Base-by-base conservation (phyloP, 2,329 filamentous ascomycete genomes). In the Neopestalotiopsis clavispora region DNA sequence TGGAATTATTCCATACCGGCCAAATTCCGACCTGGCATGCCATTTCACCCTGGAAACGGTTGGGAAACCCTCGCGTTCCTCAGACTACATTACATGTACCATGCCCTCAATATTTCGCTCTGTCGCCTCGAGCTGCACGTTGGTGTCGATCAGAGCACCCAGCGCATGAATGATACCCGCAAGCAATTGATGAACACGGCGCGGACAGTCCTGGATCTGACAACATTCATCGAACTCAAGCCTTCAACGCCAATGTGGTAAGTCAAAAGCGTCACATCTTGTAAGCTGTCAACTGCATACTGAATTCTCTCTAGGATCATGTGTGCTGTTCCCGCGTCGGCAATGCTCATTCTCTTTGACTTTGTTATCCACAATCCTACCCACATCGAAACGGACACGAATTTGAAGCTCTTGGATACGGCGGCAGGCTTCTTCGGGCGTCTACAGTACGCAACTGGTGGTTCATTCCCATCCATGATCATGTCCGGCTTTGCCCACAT, bases 301-400 rank as follows among this genome's bases (percentile, higher is more conserved):
- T 7, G 2, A 13, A 38, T 10, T 12, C 30, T 28, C 10, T 64
- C 28, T 13, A 67, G 65, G 65, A 42, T 67, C n/a, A 28, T 67
- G 30, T 56, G 52, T n/a, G 58, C 65, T 9, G 45, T 67, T 38
- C 65, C 64, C 30, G 52, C 28, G 9, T 67, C 65, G n/a, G 56
- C 65, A 34, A 52, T 60, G 52, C 42, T 67, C 20, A 67, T 67
- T 9, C 65, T 67, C 52, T 67, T 67, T 30, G 65, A 67, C 56
- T 67, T 60, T 38, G 56, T 60, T 52, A 60, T 67, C n/a, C 65
- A 67, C n/a, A 67, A 67, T n/a, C 34, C 65, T 1, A 59, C 65
- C 14, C 65, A 67, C 20, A 28, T 38, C 30, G 56, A 67, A 30
- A 60, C 65, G 28, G 65, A 67, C 5, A 49, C 56, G 4, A 67